Evolutionary conservation across 441 rosid species (phyloP), one percentile per base, ranked within the genome.

Genomic region (Populus hybrid): DNA sequence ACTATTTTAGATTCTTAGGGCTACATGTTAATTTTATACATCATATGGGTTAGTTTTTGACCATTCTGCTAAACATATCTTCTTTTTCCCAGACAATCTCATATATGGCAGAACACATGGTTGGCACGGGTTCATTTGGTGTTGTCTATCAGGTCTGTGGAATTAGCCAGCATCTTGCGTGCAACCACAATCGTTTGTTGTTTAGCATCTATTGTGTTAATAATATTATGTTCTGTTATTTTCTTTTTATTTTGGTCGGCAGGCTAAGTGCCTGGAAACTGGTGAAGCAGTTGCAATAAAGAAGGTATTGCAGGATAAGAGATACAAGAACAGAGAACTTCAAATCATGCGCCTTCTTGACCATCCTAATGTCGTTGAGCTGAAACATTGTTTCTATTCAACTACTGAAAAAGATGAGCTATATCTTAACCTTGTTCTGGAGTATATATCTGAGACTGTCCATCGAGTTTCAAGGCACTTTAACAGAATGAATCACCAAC

Each of bases 241-340:
- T 67, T 20, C 24, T 74, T 74, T 54, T 26, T 10, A 23, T 81
- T 46, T 74, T 79, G 72, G 26, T 77, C 54, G 66, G 70, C 79
- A 94, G 98, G 97, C 98, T 7, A 94, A 90, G 85, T 93, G 96
- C 84, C 74, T 94, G 68, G 97, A 94, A 85, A 87, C 90, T 3
- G 94, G 90, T 24, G 96, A 91, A 79, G 81, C 91, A 78, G 93
- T 94, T 76, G 97, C 98, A 76, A 94, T 94, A 70, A 26, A 26
- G 28, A 26, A 26, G 28, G 28, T 26, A 26, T 26, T 26, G 1
- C 28, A 26, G 28, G 28, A 94, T 83, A 94, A 88, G 83, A 92
- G 96, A 87, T 94, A 94, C 91, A 94, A 92, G 81, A 94, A 94
- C 77, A 90, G 98, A 73, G 97, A 94, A 83, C 93, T 94, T 78